phyloP scores from a whole-genome alignment of 2,329 filamentous ascomycete genomes.

The Alternaria atra region DNA sequence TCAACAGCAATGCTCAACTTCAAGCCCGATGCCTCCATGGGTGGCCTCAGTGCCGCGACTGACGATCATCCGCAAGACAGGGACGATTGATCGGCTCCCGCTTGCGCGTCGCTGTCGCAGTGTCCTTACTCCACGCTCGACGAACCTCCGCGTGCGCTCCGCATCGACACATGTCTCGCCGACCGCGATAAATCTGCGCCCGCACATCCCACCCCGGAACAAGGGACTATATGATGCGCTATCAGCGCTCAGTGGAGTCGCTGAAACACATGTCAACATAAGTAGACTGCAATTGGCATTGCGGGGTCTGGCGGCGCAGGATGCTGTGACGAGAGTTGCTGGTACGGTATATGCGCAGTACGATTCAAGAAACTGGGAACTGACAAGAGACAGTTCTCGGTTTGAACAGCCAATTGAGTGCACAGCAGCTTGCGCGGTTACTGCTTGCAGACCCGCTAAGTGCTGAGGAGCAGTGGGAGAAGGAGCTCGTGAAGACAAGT shows the following conservation, averaged over 20 bases:
- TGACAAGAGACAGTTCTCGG: slow-evolving; percentile 57
- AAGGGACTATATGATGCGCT: slow-evolving; percentile 68
- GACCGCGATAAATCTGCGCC: slow-evolving; percentile 63
- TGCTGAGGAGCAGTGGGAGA: slow-evolving; percentile 56
- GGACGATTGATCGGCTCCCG: slow-evolving; percentile 38
- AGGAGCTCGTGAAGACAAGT: slow-evolving; percentile 45
- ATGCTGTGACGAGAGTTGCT: slow-evolving; percentile 65
- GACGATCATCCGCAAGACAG: slow-evolving; percentile 34
- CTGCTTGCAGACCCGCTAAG: slow-evolving; percentile 59
- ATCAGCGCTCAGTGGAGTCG: slow-evolving; percentile 67
- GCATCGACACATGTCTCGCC: slow-evolving; percentile 58
- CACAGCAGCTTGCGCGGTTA: slow-evolving; percentile 72
- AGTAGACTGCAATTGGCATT: slow-evolving; percentile 76
- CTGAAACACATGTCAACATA: slow-evolving; percentile 71
- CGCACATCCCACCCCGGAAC: slow-evolving; percentile 62
- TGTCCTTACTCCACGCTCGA: slow-evolving; percentile 27
- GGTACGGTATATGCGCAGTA: slow-evolving; percentile 50
- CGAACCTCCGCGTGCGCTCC: slow-evolving; percentile 40
- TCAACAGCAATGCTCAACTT: slow-evolving; percentile 37
- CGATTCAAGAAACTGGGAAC: neutral
- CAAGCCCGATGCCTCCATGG: slow-evolving; percentile 55
- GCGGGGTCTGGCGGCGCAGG: slow-evolving; percentile 66
- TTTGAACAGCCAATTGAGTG: slow-evolving; percentile 61
- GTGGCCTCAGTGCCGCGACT: slow-evolving; percentile 48
- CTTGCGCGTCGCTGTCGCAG: slow-evolving; percentile 37